phyloP scores from a whole-genome alignment of 2,329 filamentous ascomycete genomes.

The Hymenoscyphus repandus region DNA sequence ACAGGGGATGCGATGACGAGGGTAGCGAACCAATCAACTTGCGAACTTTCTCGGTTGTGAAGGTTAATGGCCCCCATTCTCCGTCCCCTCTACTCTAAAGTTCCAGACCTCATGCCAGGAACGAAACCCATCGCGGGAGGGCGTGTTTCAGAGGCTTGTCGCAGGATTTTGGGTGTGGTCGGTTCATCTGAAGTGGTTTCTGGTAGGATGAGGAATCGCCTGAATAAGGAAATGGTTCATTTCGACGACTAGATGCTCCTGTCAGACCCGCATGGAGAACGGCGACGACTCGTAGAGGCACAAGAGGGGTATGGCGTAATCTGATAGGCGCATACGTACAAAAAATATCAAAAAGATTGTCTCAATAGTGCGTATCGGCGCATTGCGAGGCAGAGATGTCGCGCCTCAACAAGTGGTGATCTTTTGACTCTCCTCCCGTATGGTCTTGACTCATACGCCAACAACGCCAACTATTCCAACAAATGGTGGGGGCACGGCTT shows the following conservation, averaged over 20 bases:
- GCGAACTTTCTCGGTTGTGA: not conserved
- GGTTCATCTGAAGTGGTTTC: not conserved
- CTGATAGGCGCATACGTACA: too few relatives aligned
- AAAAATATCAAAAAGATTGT: too few relatives aligned
- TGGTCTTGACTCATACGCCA: too few relatives aligned
- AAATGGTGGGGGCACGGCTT: too few relatives aligned
- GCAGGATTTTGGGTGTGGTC: not conserved
- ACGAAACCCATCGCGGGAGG: not conserved
- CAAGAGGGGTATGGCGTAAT: too few relatives aligned
- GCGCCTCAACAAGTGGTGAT: too few relatives aligned
- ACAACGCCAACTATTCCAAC: too few relatives aligned
- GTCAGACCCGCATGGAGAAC: not conserved
- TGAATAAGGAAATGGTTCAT: not conserved
- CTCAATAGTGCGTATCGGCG: too few relatives aligned
- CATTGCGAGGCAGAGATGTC: too few relatives aligned
- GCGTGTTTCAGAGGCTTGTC: not conserved
- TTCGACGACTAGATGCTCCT: not conserved
- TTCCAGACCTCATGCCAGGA: not conserved
- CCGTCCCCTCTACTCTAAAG: not conserved
- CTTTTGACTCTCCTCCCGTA: too few relatives aligned
- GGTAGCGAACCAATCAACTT: not conserved
- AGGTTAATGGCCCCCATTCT: not conserved
- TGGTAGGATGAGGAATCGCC: not conserved
- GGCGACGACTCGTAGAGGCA: not conserved
- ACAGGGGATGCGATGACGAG: not conserved